A percentile compares a stretch with the other conserved stretches of the same genome.
Evolutionary conservation across 805 yeast genomes (phyloP).

Genomic region (Saccharomycopsis fibuligera): DNA sequence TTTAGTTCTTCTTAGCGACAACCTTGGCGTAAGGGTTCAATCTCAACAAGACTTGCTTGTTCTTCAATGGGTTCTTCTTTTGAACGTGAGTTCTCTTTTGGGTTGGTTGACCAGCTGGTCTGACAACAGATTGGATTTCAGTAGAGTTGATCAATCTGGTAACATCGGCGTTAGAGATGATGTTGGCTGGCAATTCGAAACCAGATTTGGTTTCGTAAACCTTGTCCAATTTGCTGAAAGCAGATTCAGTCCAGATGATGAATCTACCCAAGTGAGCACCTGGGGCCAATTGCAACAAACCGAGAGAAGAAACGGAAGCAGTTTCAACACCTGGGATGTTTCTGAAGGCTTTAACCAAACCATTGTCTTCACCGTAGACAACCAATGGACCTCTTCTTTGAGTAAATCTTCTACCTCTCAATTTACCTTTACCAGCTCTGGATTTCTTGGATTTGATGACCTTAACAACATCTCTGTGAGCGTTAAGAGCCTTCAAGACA

Average conservation of each 20-base stretch:
- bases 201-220: conserved; percentile 95
- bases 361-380: conserved; percentile 96
- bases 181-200: conserved; percentile 90
- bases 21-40: conserved; percentile 99
- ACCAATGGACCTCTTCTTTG: conserved; percentile 99
- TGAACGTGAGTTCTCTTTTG: conserved; percentile 92
- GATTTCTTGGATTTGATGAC: conserved; percentile 97
- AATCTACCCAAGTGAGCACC: conserved; percentile 99
- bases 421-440: conserved; percentile 99
- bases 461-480: conserved; percentile 96
- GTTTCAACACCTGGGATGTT: conserved; percentile 99
- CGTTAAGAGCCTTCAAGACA: conserved; percentile 96
- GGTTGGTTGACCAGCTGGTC: conserved; percentile 91
- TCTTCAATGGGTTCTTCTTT: conserved; percentile 99
- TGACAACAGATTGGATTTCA: conserved; percentile 95
- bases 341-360: conserved; percentile 97
- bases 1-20: conserved; percentile 49
- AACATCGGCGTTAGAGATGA: conserved; percentile 91
- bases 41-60: conserved; percentile 96
- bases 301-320: conserved; percentile 83
- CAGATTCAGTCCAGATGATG: conserved; percentile 99
- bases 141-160: conserved; percentile 97
- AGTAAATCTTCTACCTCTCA: conserved; percentile 99
- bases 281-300: conserved; percentile 98
- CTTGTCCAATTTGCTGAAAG: conserved; percentile 92